Conservation (phyloP, 371 early-diverging fungal species). For the Mortierella sp. region DNA sequence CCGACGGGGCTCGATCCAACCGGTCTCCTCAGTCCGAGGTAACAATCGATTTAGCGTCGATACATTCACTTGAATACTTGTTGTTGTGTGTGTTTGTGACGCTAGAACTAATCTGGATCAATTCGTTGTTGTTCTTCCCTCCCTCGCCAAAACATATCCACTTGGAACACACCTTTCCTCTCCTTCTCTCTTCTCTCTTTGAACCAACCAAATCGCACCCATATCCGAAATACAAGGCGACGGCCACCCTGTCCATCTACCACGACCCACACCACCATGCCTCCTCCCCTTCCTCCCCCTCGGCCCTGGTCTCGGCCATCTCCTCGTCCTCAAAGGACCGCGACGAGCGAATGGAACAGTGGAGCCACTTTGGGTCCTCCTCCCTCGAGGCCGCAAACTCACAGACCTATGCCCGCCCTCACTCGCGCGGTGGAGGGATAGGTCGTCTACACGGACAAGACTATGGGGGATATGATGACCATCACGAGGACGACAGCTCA, state of each 20-base stretch:
- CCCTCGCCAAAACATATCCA: conserved; percentile 6
- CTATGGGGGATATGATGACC: conserved; percentile 19
- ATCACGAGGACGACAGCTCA: conserved; percentile 27
- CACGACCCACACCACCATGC: conserved; percentile 48
- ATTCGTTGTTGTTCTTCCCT: background rate
- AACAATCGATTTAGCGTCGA: too few species aligned
- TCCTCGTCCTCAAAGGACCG: background rate
- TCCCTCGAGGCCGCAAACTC: conserved; percentile 18
- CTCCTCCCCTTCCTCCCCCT: conserved; percentile 42
- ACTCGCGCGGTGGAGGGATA: background rate
- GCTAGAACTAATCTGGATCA: background rate
- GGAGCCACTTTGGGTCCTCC: conserved; percentile 33
- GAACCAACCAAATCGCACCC: background rate
- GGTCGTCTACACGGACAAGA: conserved; percentile 22
- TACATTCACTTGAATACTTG: too few species aligned
- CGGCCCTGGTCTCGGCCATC: conserved; percentile 40
- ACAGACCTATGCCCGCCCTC: conserved; percentile 1
- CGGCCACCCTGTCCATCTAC: conserved; percentile 15
- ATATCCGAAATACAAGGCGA: background rate
- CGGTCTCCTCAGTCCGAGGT: conserved; percentile 48
- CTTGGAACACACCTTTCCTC: conserved; percentile 5
- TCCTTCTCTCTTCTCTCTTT: background rate
- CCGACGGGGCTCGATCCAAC: conserved; percentile 25
- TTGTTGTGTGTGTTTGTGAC: background rate
- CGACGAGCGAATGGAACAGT: conserved; percentile 36